Evolutionary conservation across 148 eudicot species (phyloP), one percentile per base, ranked within the genome.

Genomic region (Persicaria tinctoria): DNA sequence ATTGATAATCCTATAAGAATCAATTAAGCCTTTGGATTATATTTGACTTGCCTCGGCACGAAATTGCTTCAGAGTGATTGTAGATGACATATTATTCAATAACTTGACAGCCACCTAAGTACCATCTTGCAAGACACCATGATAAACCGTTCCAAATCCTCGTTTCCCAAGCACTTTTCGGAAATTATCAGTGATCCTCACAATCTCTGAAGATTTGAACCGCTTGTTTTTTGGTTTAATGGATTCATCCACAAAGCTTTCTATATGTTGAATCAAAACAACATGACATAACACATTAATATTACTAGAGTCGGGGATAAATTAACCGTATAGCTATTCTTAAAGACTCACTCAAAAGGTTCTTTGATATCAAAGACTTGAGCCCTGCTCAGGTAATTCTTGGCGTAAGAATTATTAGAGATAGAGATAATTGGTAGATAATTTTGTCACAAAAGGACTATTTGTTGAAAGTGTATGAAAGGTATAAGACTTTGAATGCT

Each of bases 81-180:
- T 6, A 79, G 86, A 68, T 83, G 83, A 69, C 10, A 27, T 56
- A 68, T 78, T 70, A 11, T 78, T 46, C 45, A 86, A 83, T 78
- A 86, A 51, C 75, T 86, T 86, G 66, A 86, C 89, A 8, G 89
- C 89, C 51, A 86, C 89, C 63, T 80, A 76, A 55, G 46, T 75
- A 27, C 74, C 57, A 73, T 79, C 81, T 73, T 45, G 12, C 23
- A 83, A 51, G 53, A n/a, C 18, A 51, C 88, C 88, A 23, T 59
- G 23, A 70, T 75, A 75, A 56, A 75, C 77, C 46, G 77, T 46
- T 45, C 77, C 77, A 17, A 59, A 59, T 12, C 70, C 77, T 44
- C 77, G 70, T n/a, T 56, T 75, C 9, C 77, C 71, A 3, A 75
- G 70, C 48, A 49, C 13, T 75, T 20, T 75, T 41, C n/a, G 8